Percentiles rank a stretch among this genome's conserved stretches.
Evolutionary conservation across 257 asterid genomes (phyloP).

Genomic region (Salvia hispanica): DNA sequence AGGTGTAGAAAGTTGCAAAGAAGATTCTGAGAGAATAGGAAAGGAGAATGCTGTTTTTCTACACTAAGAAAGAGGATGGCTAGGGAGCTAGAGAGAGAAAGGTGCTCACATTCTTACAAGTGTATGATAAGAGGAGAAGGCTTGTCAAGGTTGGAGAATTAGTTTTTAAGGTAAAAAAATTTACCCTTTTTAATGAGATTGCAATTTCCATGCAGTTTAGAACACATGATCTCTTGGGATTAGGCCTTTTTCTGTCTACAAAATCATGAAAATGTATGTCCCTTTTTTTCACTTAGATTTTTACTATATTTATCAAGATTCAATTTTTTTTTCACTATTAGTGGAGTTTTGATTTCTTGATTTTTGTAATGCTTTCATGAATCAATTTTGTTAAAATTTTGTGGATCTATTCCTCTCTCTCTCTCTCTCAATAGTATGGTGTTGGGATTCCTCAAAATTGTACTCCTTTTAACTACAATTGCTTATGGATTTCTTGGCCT

Average conservation of each 20-base stretch:
- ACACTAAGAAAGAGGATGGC: slow-evolving; percentile 36
- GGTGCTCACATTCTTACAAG: slow-evolving; percentile 10
- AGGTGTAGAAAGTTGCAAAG: slow-evolving; percentile 31
- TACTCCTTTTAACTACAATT: too few species aligned
- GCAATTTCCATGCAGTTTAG: slow-evolving; percentile 21
- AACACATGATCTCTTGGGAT: slow-evolving; percentile 32
- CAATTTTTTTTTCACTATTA: slow-evolving; percentile 13
- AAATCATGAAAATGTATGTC: slow-evolving; percentile 29
- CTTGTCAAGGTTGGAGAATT: slow-evolving; percentile 44
- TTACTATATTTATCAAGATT: background rate
- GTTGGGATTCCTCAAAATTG: too few species aligned
- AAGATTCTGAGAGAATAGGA: slow-evolving; percentile 25
- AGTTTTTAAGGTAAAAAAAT: slow-evolving; percentile 32
- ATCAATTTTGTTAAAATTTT: background rate
- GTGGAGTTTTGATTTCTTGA: slow-evolving; percentile 15
- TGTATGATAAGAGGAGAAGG: slow-evolving; percentile 33
- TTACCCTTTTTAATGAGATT: slow-evolving; percentile 5
- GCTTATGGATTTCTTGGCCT: too few species aligned
- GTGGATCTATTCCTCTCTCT: background rate
- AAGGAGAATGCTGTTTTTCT: slow-evolving; percentile 27
- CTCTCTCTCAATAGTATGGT: background rate
- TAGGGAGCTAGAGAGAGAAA: slow-evolving; percentile 39
- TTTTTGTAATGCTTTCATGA: background rate
- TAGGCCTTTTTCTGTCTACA: slow-evolving; percentile 27
- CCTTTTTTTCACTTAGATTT: background rate